A percentile compares a stretch with the other conserved stretches of the same genome.
Evolutionary conservation across 202 grass and related monocot species (phyloP).

Genomic region (Dendrocalamus latiflorus): DNA sequence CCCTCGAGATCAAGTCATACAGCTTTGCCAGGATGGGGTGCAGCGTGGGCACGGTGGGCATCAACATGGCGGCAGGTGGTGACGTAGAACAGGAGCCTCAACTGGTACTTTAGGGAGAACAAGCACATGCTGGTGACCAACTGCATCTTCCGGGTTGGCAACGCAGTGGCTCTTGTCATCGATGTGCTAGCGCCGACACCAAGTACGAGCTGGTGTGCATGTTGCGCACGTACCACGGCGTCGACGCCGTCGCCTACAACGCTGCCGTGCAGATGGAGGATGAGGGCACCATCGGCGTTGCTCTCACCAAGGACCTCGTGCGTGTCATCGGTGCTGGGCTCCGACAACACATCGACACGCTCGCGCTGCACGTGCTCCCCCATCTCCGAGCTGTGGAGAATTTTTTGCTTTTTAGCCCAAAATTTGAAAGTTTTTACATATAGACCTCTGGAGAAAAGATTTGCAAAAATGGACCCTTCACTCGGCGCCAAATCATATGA

Average conservation of each 20-base stretch:
- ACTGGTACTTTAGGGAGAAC: constrained; percentile 92
- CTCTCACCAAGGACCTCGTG: constrained; percentile 75
- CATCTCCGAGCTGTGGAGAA: constrained; percentile 44
- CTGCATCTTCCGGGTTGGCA: constrained; percentile 84
- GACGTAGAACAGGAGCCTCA: constrained; percentile 72
- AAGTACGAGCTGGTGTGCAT: constrained; percentile 67
- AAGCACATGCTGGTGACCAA: constrained; percentile 93
- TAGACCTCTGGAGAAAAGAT: no score
- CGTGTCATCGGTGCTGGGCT: constrained; percentile 50
- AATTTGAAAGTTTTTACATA: no score
- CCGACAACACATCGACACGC: constrained; percentile 45
- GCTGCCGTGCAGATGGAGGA: constrained; percentile 68
- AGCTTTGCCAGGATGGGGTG: constrained; percentile 66
- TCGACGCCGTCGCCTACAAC: constrained; percentile 42
- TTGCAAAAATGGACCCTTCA: no score
- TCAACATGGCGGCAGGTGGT: constrained; percentile 64
- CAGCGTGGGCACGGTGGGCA: constrained; percentile 45
- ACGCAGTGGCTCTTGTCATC: constrained; percentile 53
- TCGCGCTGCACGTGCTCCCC: constrained; percentile 54
- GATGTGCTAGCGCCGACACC: constrained; percentile 43
- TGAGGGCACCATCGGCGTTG: constrained; percentile 59
- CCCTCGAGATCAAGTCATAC: constrained; percentile 28
- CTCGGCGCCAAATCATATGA: no score
- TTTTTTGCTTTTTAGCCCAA: no score
- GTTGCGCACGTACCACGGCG: constrained; percentile 63